Evolutionary conservation across 495 filamentous ascomycete species (phyloP).

Genomic region (Penicillium coprophilum): DNA sequence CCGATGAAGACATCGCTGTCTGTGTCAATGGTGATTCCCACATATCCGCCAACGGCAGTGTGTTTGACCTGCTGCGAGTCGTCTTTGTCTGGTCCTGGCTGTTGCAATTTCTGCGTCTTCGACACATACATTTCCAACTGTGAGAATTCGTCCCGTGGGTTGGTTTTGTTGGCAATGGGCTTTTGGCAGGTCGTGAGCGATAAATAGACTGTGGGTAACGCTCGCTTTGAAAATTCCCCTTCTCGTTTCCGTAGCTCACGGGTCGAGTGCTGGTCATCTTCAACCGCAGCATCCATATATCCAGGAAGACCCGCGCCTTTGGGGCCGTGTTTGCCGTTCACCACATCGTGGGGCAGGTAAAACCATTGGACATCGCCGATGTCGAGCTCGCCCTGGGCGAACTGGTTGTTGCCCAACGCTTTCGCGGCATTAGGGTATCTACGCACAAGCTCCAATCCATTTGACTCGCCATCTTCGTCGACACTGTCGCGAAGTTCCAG

Average conservation of each 20-base stretch:
- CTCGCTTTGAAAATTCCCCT: slow-evolving; percentile 20
- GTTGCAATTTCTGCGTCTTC: slow-evolving; percentile 57
- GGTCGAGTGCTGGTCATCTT: slow-evolving; percentile 6
- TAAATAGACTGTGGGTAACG: slow-evolving; percentile 62
- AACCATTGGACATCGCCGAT: slow-evolving; percentile 59
- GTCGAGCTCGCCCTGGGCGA: slow-evolving; percentile 51
- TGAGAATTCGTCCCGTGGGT: slow-evolving; percentile 45
- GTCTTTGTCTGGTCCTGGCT: slow-evolving; percentile 63
- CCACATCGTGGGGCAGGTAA: slow-evolving; percentile 47
- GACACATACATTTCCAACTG: slow-evolving; percentile 81
- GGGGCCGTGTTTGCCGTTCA: slow-evolving; percentile 36
- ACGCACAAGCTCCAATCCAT: slow-evolving; percentile 62
- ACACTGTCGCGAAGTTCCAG: slow-evolving; percentile 30
- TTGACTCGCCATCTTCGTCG: slow-evolving; percentile 36
- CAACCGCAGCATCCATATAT: slow-evolving; percentile 18
- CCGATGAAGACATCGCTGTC: slow-evolving; percentile 69
- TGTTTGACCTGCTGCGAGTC: slow-evolving; percentile 41
- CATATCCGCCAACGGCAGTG: slow-evolving; percentile 57
- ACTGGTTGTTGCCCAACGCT: slow-evolving; percentile 63
- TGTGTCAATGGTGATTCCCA: slow-evolving; percentile 34
- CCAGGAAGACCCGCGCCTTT: slow-evolving; percentile 40
- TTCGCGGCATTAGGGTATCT: slow-evolving; percentile 50
- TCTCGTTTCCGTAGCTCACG: slow-evolving; percentile 29
- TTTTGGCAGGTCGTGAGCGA: slow-evolving; percentile 80
- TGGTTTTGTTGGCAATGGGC: slow-evolving; percentile 51